Base-by-base conservation (phyloP, 257 asterid species). In the Pogostemon cablin region DNA sequence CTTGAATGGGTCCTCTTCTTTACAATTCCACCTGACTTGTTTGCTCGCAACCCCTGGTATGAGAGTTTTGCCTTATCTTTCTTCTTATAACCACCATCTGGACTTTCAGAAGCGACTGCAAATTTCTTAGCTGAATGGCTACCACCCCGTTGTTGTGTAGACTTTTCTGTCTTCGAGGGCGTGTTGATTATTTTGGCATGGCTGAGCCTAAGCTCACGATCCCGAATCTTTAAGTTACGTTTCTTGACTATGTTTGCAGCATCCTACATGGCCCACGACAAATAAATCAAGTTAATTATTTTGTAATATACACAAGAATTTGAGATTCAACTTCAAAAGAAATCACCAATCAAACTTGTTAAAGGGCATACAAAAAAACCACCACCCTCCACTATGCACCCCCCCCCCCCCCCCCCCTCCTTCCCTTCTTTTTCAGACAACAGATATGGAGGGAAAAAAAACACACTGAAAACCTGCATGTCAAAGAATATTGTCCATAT, bases 31-130 rank as follows among this genome's bases (percentile, higher is more conserved):
- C 96, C 96, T 0, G 92, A 81, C 79, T 93, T 91, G 83, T 81
- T 91, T 5, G 96, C 96, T 32, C 78, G 84, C 76, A 93, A 62
- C 32, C 99, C 97, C 86, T 93, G 99, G 78, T 93, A 93, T 9
- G 91, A 77, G 48, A 74, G 5, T 72, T 52, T 38, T 32, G 78
- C 63, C 73, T 72, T 84, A 37, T 78, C 43, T 59, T 74, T 80
- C 3, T 11, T 43, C 65, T 67, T 74, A 48, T 67, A 52, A 40
- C 68, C 69, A 69, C 75, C 67, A 43, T 72, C 90, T 25, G 83
- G 78, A 32, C 72, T 79, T 74, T 80, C 78, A 5, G 83, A 60
- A 50, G 56, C 72, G 32, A 39, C 59, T 46, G 81, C 78, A 9
- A 53, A 38, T 67, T 66, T 90, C 85, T 82, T 86, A 25, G 89